These are phyloP conservation scores for Hirschfeldia incana DNA, from an alignment of 345 rosid species.

Conservation along the genomic window DNA sequence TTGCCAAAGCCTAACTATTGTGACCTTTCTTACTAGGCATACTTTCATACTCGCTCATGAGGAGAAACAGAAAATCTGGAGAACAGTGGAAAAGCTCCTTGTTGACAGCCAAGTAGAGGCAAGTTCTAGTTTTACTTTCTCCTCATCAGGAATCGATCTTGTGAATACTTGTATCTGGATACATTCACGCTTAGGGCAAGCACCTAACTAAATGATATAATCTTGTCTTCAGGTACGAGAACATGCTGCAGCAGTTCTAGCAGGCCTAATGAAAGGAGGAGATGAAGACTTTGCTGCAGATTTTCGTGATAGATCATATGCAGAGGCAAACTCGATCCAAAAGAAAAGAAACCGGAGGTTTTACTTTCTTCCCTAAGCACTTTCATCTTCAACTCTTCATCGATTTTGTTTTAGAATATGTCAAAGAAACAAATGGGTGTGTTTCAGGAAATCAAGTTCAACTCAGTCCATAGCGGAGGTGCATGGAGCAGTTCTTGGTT, in stretches of 20 bases:
- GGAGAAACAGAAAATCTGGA: conserved; percentile 84
- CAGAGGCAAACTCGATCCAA: conserved; percentile 65
- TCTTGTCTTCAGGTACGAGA: conserved; percentile 72
- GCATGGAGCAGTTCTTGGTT: conserved; percentile 96
- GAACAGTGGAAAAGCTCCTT: conserved; percentile 73
- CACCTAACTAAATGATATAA: not conserved
- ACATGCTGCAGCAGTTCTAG: conserved; percentile 97
- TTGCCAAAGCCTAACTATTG: not conserved
- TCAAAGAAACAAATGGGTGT: conserved; percentile 13
- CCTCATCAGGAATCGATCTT: not conserved
- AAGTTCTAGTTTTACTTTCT: conserved; percentile 34
- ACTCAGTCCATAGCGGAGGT: conserved; percentile 56
- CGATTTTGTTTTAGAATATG: not conserved
- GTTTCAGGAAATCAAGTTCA: conserved; percentile 54
- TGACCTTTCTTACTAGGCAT: conserved; percentile 56
- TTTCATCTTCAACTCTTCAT: not conserved
- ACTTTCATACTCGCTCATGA: conserved; percentile 70
- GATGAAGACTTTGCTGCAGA: conserved; percentile 78
- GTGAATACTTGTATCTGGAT: not conserved
- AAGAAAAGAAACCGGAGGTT: conserved; percentile 69
- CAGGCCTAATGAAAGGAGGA: conserved; percentile 95
- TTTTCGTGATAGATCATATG: conserved; percentile 81
- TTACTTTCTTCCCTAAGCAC: not conserved
- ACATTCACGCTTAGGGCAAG: not conserved
- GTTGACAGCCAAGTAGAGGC: conserved; percentile 98